Conservation (phyloP, 257 asterid species). For the Gynochthodes officinalis region DNA sequence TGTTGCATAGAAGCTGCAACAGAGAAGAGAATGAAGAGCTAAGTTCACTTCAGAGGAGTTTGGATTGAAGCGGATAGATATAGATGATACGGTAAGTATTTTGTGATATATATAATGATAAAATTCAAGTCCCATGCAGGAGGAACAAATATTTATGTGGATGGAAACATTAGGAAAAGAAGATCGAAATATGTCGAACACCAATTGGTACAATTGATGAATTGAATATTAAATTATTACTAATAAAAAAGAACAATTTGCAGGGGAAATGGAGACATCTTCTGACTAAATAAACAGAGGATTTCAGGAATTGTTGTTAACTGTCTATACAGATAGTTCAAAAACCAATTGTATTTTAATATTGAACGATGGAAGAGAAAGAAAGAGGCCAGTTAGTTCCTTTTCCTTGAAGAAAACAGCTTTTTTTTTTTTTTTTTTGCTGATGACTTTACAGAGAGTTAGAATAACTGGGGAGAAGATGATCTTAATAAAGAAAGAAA, state of each 20-base stretch:
- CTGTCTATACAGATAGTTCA: not conserved
- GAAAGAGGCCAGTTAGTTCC: slow-evolving; percentile 24
- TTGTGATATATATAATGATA: slow-evolving; percentile 5
- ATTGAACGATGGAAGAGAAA: slow-evolving; percentile 2
- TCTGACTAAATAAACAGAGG: slow-evolving; percentile 26
- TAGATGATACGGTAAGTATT: slow-evolving; percentile 16
- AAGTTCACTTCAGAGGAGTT: slow-evolving; percentile 5
- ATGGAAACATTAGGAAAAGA: not conserved
- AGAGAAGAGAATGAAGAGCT: slow-evolving; percentile 12
- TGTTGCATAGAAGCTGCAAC: slow-evolving; percentile 24
- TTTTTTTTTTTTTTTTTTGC: slow-evolving; percentile 11
- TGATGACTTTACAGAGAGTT: slow-evolving; percentile 53
- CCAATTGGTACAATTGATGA: slow-evolving; percentile 9
- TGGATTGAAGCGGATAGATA: slow-evolving; percentile 11
- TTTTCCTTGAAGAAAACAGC: slow-evolving; percentile 34
- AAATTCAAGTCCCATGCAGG: slow-evolving; percentile 8
- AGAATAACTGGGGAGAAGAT: slow-evolving; percentile 41
- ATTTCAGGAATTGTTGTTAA: slow-evolving; percentile 21
- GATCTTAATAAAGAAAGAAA: slow-evolving; percentile 27
- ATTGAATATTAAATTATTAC: slow-evolving; percentile 25
- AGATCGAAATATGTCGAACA: slow-evolving; percentile 33
- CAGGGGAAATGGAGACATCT: slow-evolving; percentile 58
- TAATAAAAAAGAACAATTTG: slow-evolving; percentile 40
- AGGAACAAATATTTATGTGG: slow-evolving; percentile 1
- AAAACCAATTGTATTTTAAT: slow-evolving; percentile 4